phyloP scores from a whole-genome alignment of 1,139 yeast species.

The Yamadazyma songkhlaensis region DNA sequence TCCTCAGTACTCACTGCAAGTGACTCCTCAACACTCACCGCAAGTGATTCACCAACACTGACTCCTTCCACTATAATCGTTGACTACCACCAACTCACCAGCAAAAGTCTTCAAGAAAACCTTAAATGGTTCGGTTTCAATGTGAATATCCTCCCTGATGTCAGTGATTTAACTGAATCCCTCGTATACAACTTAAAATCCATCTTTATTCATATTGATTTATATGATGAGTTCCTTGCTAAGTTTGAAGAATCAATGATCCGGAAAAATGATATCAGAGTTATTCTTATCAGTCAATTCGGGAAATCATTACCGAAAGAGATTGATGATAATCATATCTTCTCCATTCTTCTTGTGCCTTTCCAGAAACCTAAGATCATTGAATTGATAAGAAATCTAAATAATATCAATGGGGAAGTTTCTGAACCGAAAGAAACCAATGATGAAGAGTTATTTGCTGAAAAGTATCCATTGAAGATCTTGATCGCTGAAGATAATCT shows the following conservation, averaged over 20 bases:
- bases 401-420: neutral
- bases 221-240: constrained; percentile 14
- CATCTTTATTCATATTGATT: constrained; percentile 21
- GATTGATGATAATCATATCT: constrained; percentile 18
- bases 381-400: constrained; percentile 16
- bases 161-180: neutral
- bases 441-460: too few species aligned
- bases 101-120: constrained; percentile 28
- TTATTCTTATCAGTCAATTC: constrained; percentile 26
- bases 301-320: constrained; percentile 27
- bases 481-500: constrained; percentile 54
- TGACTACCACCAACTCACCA: constrained; percentile 30
- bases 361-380: constrained; percentile 28
- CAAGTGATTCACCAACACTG: too few species aligned
- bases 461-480: constrained; percentile 40
- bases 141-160: constrained; percentile 16
- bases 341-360: constrained; percentile 33
- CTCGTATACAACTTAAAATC: neutral
- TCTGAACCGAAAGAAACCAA: too few species aligned
- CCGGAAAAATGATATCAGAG: constrained; percentile 9
- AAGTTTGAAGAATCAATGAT: neutral
- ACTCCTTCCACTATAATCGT: constrained; percentile 22
- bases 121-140: constrained; percentile 32
- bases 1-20: too few species aligned
- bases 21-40: too few species aligned